Evolutionary conservation across 1,284 basidiomycete species (phyloP).

Genomic region (Nidula niveotomentosa): DNA sequence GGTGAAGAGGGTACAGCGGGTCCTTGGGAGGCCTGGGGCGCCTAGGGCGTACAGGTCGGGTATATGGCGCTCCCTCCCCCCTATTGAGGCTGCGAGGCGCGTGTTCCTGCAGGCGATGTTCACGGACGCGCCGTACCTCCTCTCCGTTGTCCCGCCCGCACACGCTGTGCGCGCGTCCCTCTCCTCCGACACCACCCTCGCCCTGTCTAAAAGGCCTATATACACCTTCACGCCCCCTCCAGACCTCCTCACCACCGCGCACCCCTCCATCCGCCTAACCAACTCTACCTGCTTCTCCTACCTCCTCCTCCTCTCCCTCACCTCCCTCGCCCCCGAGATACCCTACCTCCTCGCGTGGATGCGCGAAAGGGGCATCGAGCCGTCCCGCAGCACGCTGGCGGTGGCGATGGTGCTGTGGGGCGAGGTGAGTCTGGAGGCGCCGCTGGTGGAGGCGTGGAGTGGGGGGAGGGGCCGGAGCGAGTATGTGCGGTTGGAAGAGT

Average conservation of each 20-base stretch:
- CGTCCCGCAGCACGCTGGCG: slow-evolving; percentile 55
- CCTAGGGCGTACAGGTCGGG: slow-evolving; percentile 23
- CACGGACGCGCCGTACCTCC: slow-evolving; percentile 38
- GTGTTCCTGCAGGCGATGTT: slow-evolving; percentile 52
- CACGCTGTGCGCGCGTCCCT: slow-evolving; percentile 17
- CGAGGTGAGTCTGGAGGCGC: slow-evolving; percentile 64
- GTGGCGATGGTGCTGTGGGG: slow-evolving; percentile 69
- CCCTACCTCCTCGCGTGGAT: slow-evolving; percentile 80
- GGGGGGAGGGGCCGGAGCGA: slow-evolving; percentile 34
- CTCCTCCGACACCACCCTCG: slow-evolving; percentile 13
- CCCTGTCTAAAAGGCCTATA: slow-evolving; percentile 7
- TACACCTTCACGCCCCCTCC: slow-evolving; percentile 9
- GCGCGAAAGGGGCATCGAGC: slow-evolving; percentile 55
- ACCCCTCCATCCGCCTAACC: slow-evolving; percentile 25
- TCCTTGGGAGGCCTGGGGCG: slow-evolving; percentile 22
- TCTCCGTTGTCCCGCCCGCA: slow-evolving; percentile 18
- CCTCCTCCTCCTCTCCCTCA: slow-evolving; percentile 61
- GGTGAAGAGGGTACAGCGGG: slow-evolving; percentile 19
- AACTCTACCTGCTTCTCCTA: slow-evolving; percentile 57
- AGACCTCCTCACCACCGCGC: slow-evolving; percentile 13
- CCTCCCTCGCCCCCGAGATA: slow-evolving; percentile 54
- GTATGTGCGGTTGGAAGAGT: slow-evolving; percentile 51
- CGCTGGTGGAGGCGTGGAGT: slow-evolving; percentile 47
- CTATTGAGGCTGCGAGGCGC: slow-evolving; percentile 42
- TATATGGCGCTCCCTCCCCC: slow-evolving; percentile 48